Evolutionary conservation across 2,329 filamentous ascomycete genomes (phyloP), one percentile per base, ranked within the genome.

Genomic region (Ophiostoma sp.): DNA sequence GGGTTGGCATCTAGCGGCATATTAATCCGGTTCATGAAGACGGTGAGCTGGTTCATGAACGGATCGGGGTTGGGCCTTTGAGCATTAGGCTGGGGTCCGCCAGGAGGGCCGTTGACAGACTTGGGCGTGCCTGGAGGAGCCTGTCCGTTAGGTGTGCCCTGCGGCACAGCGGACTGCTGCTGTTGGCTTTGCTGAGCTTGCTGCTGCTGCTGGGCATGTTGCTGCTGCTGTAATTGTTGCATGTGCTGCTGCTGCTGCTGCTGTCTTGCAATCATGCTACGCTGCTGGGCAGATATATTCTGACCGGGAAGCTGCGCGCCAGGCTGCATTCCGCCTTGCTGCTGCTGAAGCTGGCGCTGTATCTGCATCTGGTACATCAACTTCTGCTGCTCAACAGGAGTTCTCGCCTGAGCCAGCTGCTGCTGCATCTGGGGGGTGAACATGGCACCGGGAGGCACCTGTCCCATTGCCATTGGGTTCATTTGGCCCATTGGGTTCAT

Each of bases 351-450:
- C 76, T 94, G 91, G 70, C 90, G 87, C 76, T 96, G 91, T 68
- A 96, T 80, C 72, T 92, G 90, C 87, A 96, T 91, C 75, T 96
- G 92, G 76, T 96, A 94, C 67, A 90, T 84, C 78, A 93, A 85
- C 76, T 93, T 90, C 73, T 93, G 89, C 76, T 92, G 89, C 57
- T 92, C 90, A 73, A 91, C 85, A 65, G 83, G 83, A 75, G 86
- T 82, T 70, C 84, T 85, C 68, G 79, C 82, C 70, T 83, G 82
- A 0, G 75, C 73, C 76, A 80, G 79, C 75, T 78, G 78, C 70
- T 80, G 79, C 67, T 79, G 79, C 69, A 78, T 77, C 72, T 74
- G 73, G 0, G 73, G 73, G 20, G 71, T 72, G 23, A 74, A 72
- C 76, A 80, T 79, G 68, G 79, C 79, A 67, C 78, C 78, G 67